Conservation (phyloP, 164 flowering plant genomes). For the Dillenia turbinata region DNA sequence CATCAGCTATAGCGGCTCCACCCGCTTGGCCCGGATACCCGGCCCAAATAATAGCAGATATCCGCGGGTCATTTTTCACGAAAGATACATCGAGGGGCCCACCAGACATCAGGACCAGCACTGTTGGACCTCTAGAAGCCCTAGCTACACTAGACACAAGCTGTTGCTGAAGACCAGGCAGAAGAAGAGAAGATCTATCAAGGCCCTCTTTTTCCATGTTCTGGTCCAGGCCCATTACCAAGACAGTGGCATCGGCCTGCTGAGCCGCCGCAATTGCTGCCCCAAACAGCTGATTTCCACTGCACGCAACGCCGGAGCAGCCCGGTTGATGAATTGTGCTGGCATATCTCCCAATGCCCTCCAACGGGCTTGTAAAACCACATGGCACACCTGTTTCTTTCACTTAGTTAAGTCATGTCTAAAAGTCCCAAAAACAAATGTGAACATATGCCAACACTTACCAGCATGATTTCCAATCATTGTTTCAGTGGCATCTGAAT, state of each 20-base stretch:
- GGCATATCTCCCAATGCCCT: neutral
- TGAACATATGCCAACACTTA: neutral
- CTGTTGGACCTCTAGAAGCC: conserved; percentile 52
- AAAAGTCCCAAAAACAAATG: neutral
- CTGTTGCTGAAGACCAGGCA: neutral
- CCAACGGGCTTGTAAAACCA: too few relatives aligned
- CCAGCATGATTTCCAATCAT: conserved; percentile 15
- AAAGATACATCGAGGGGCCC: conserved; percentile 70
- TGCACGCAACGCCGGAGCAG: neutral
- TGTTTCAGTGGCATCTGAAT: conserved; percentile 4
- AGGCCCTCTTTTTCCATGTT: neutral
- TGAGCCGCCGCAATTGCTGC: neutral
- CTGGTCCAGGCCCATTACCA: neutral
- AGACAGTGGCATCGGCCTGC: conserved; percentile 1
- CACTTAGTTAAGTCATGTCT: too few relatives aligned
- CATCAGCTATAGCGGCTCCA: conserved; percentile 68
- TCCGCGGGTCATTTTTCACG: conserved; percentile 56
- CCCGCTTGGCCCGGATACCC: conserved; percentile 88
- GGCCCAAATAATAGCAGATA: conserved; percentile 65
- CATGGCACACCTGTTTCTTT: too few relatives aligned
- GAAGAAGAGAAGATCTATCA: neutral
- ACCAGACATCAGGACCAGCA: conserved; percentile 60
- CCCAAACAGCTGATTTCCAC: neutral
- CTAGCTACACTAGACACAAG: neutral
- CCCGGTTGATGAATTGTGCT: neutral